Percentiles rank a stretch among this genome's conserved stretches.
Conservation (phyloP, 176 grass and related monocot genomes). For the Oryza meyeriana region DNA sequence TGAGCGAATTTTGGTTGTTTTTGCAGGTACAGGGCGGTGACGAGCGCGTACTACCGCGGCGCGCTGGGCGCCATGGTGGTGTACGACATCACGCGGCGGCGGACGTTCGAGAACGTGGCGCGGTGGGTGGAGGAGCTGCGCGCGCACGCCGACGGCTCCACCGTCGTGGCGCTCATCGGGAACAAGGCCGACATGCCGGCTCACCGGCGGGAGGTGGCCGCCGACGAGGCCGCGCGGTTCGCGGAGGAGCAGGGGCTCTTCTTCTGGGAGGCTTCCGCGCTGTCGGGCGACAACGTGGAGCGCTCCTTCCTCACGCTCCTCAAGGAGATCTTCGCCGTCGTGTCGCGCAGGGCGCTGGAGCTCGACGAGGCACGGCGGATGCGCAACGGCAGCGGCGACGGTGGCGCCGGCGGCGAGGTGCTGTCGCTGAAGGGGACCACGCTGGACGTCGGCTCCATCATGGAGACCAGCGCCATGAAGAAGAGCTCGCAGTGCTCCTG, state of each 20-base stretch:
- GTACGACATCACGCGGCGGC: constrained; percentile 64
- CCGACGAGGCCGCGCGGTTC: constrained; percentile 54
- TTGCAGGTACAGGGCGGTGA: constrained; percentile 64
- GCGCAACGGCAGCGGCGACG: neutral
- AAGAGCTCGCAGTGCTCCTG: constrained; percentile 51
- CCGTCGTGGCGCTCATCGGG: constrained; percentile 61
- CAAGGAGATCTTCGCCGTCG: constrained; percentile 68
- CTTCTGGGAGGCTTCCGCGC: constrained; percentile 74
- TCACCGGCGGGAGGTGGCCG: constrained; percentile 38
- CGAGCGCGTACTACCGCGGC: constrained; percentile 77
- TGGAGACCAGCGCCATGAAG: constrained; percentile 77
- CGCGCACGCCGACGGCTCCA: constrained; percentile 60
- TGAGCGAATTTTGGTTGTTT: neutral
- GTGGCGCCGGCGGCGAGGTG: constrained; percentile 1
- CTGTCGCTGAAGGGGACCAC: constrained; percentile 50
- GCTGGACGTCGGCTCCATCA: constrained; percentile 54
- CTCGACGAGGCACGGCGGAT: constrained; percentile 44
- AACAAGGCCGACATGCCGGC: constrained; percentile 66
- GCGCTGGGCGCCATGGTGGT: constrained; percentile 77
- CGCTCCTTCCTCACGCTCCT: constrained; percentile 62
- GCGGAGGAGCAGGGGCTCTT: constrained; percentile 70
- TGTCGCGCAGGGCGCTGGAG: constrained; percentile 59
- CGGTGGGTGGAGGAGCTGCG: constrained; percentile 78
- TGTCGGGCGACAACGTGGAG: constrained; percentile 64
- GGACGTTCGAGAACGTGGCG: constrained; percentile 64